phyloP scores from a whole-genome alignment of 352 stramenopile species.

The Globisporangium apiculatum region DNA sequence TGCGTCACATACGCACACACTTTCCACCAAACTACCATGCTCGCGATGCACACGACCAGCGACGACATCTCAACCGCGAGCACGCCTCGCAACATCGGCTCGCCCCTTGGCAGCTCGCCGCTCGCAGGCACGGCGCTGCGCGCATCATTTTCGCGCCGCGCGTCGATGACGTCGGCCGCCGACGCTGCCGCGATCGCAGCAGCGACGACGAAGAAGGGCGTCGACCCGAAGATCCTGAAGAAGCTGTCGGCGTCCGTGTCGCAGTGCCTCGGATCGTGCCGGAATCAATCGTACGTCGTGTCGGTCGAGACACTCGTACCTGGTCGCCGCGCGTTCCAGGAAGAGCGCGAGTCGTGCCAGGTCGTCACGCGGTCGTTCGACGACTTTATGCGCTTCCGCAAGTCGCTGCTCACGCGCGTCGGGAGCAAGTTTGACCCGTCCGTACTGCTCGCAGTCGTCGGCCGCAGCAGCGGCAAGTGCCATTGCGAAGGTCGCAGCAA shows the following conservation, averaged over 20 bases:
- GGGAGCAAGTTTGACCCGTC: conserved; percentile 34
- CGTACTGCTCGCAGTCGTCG: conserved; percentile 17
- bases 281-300: conserved; percentile 74
- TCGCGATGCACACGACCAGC: background rate
- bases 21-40: background rate
- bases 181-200: conserved; percentile 22
- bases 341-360: conserved; percentile 65
- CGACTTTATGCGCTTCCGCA: conserved; percentile 70
- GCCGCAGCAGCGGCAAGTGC: conserved; percentile 37
- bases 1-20: background rate
- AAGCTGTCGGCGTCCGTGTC: conserved; percentile 71
- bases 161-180: conserved; percentile 19
- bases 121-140: background rate
- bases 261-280: conserved; percentile 55
- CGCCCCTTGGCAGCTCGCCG: conserved; percentile 2
- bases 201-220: conserved; percentile 16
- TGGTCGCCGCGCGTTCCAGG: conserved; percentile 38
- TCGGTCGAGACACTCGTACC: conserved; percentile 70
- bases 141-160: conserved; percentile 10
- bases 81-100: background rate
- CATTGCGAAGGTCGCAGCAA: conserved; percentile 36
- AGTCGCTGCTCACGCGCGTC: conserved; percentile 60
- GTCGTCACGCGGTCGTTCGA: conserved; percentile 68
- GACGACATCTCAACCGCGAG: background rate
- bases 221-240: conserved; percentile 79